Conservation (phyloP, 2,329 filamentous ascomycete genomes). For the Fusarium sp. region DNA sequence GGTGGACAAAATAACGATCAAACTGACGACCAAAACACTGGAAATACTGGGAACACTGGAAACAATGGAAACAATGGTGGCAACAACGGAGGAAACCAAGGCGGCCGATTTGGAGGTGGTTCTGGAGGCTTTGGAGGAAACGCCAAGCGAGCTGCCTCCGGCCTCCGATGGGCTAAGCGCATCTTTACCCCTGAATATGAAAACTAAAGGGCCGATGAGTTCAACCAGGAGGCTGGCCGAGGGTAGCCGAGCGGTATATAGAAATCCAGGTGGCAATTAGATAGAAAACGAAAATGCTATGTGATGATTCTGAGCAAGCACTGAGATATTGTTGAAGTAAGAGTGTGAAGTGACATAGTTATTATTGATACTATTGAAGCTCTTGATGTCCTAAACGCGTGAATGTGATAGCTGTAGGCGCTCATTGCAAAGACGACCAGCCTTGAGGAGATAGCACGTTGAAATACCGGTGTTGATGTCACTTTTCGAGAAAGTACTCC, state of each 20-base stretch:
- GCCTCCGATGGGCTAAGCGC: conserved; percentile 34
- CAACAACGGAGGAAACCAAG: conserved; percentile 1
- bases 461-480: too few relatives aligned
- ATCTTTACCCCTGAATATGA: conserved; percentile 3
- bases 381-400: not conserved
- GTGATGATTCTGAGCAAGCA: not conserved
- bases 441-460: too few relatives aligned
- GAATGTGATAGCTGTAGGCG: too few relatives aligned
- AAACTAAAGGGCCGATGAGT: not conserved
- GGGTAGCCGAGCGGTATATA: not conserved
- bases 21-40: conserved; percentile 2
- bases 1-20: not conserved
- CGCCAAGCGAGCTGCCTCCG: conserved; percentile 28
- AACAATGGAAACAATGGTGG: conserved; percentile 8
- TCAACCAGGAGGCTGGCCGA: not conserved
- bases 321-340: not conserved
- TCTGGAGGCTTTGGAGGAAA: conserved; percentile 30
- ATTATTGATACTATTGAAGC: not conserved
- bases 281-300: not conserved
- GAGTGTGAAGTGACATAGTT: not conserved
- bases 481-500: too few relatives aligned
- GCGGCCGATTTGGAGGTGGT: not conserved
- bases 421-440: too few relatives aligned
- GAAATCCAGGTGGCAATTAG: not conserved
- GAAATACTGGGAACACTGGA: conserved; percentile 1